Evolutionary conservation across 2,329 filamentous ascomycete genomes (phyloP).

Genomic region (Xylaria sp.): DNA sequence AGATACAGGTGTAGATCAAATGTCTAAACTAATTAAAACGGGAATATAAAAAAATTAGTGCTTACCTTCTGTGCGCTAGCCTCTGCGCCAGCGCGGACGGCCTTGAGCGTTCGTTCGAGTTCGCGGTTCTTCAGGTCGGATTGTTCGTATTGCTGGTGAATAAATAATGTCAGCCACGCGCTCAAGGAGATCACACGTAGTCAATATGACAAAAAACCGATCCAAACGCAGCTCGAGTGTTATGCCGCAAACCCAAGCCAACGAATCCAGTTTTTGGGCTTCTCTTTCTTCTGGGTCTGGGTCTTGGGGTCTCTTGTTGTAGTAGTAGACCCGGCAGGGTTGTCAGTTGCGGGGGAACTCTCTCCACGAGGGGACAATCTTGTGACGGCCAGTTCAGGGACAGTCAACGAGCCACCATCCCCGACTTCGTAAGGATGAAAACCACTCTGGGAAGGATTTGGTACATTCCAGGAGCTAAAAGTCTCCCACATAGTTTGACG

Average conservation of each 20-base stretch:
- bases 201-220: background rate
- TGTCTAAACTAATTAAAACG: conserved; percentile 13
- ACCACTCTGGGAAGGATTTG: conserved; percentile 27
- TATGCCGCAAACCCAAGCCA: conserved; percentile 24
- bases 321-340: conserved; percentile 6
- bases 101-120: conserved; percentile 65
- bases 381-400: conserved; percentile 34
- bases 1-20: background rate
- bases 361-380: background rate
- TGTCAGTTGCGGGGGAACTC: conserved; percentile 6
- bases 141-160: conserved; percentile 66
- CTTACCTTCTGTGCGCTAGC: conserved; percentile 64
- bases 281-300: background rate
- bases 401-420: conserved; percentile 32
- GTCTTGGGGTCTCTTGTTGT: background rate
- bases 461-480: conserved; percentile 32
- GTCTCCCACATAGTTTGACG: conserved; percentile 43
- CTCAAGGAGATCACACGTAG: background rate
- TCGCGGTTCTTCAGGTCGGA: conserved; percentile 67
- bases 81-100: conserved; percentile 60
- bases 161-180: conserved; percentile 40
- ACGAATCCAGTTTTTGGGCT: conserved; percentile 35
- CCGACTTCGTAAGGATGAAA: conserved; percentile 39
- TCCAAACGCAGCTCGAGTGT: conserved; percentile 19
- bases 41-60: conserved; percentile 38